Evolutionary conservation across 2,329 filamentous ascomycete species (phyloP).

Genomic region (Sphaceloma murrayae): DNA sequence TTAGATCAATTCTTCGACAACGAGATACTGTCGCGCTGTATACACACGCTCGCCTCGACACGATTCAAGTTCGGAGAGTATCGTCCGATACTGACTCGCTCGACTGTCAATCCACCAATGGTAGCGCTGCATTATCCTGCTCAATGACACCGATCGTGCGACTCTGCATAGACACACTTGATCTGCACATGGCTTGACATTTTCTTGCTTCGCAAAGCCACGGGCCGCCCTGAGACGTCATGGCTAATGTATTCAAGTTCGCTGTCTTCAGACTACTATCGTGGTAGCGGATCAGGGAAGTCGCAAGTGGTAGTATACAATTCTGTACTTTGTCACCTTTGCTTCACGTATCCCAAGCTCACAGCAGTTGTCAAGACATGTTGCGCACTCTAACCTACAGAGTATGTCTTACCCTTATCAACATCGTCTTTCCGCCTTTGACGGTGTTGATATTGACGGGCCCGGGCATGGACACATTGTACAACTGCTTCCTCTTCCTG

Average conservation of each 20-base stretch:
- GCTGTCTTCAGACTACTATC: neutral
- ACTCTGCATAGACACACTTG: neutral
- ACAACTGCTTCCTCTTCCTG: constrained; percentile 34
- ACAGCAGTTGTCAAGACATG: too few relatives aligned
- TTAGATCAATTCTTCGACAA: too few relatives aligned
- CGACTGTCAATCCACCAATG: too few relatives aligned
- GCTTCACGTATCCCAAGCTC: too few relatives aligned
- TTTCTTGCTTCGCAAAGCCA: constrained; percentile 10
- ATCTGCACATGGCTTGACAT: constrained; percentile 2
- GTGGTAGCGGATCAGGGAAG: neutral
- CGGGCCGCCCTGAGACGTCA: neutral
- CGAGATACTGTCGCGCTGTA: too few relatives aligned
- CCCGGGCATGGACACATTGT: constrained; percentile 28
- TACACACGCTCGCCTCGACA: too few relatives aligned
- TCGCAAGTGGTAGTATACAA: too few relatives aligned
- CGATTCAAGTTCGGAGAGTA: too few relatives aligned
- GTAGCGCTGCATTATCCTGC: too few relatives aligned
- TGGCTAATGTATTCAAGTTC: constrained; percentile 2
- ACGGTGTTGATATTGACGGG: constrained; percentile 32
- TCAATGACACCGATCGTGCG: too few relatives aligned
- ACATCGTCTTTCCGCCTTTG: constrained; percentile 34
- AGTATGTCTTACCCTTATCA: constrained; percentile 29
- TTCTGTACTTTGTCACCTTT: too few relatives aligned
- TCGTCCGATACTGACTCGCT: too few relatives aligned
- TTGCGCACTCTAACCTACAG: constrained; percentile 26